Evolutionary conservation across 768 basidiomycete species (phyloP).

Genomic region (Rhizopogon vesiculosus): DNA sequence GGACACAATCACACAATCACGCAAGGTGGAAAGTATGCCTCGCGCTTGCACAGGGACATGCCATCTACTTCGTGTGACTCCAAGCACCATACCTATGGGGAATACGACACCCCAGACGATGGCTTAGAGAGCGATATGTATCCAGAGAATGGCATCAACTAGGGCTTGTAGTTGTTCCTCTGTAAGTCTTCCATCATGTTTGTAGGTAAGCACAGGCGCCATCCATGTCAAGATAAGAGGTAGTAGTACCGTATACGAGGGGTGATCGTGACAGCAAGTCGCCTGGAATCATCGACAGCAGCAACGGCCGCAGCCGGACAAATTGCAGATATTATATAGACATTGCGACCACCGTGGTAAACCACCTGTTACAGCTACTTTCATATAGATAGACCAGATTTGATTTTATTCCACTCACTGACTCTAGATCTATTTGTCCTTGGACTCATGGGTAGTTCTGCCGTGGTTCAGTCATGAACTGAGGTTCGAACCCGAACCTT

Average conservation of each 20-base stretch:
- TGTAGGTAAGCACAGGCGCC: constrained; percentile 38
- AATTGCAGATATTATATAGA: no score
- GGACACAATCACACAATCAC: not conserved
- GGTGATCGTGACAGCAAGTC: not conserved
- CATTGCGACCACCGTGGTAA: no score
- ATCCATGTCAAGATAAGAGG: not conserved
- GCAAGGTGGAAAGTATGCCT: not conserved
- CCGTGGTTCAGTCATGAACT: no score
- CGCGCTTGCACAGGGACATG: constrained; percentile 85
- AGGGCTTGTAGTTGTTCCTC: constrained; percentile 63
- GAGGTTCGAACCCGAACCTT: no score
- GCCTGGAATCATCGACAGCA: not conserved
- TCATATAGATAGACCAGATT: no score
- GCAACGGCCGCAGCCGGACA: not conserved
- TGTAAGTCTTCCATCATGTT: constrained; percentile 56
- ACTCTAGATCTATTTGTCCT: no score
- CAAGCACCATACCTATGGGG: constrained; percentile 78
- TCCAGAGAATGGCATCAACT: constrained; percentile 74
- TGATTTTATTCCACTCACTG: no score
- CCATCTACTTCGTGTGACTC: constrained; percentile 76
- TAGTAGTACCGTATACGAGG: not conserved
- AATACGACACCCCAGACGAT: constrained; percentile 84
- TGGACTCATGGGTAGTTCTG: no score
- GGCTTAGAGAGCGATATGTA: constrained; percentile 78
- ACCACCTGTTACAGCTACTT: no score